These are phyloP conservation scores for Solanum commersonii DNA, from an alignment of 257 asterid species.

Conservation along the genomic window DNA sequence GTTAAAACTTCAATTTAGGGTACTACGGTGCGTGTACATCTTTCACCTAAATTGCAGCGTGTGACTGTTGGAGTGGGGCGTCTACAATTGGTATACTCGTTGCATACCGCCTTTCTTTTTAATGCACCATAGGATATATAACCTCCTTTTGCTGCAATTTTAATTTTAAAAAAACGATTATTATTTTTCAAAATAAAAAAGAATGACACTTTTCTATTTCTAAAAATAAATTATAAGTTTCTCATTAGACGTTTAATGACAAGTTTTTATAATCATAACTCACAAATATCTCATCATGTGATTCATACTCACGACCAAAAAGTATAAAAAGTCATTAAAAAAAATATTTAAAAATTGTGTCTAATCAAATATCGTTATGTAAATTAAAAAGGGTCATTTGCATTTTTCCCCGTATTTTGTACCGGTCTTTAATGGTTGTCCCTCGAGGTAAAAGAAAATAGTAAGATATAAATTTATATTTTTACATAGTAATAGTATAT, in stretches of 20 bases:
- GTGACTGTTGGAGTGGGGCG: rapidly evolving
- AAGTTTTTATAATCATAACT: not conserved
- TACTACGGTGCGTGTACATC: not conserved
- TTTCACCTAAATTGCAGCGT: rapidly evolving
- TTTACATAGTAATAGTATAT: not conserved
- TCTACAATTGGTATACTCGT: not conserved
- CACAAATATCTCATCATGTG: not conserved
- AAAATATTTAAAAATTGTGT: not conserved
- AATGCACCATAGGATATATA: no score
- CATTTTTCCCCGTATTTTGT: no score
- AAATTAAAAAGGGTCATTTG: not conserved
- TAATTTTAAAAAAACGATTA: no score
- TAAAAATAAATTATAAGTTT: not conserved
- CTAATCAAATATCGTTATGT: not conserved
- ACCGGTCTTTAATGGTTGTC: no score
- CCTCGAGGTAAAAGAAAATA: no score
- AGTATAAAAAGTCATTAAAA: no score
- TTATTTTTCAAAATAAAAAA: not conserved
- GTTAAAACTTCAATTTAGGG: not conserved
- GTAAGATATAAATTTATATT: no score
- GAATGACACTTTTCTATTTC: not conserved
- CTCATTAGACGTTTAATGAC: not conserved
- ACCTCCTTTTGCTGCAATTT: no score
- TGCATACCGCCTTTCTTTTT: no score
- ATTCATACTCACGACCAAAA: not conserved